Conservation (phyloP, 2,329 filamentous ascomycete genomes). For the Laburnicola sp. region DNA sequence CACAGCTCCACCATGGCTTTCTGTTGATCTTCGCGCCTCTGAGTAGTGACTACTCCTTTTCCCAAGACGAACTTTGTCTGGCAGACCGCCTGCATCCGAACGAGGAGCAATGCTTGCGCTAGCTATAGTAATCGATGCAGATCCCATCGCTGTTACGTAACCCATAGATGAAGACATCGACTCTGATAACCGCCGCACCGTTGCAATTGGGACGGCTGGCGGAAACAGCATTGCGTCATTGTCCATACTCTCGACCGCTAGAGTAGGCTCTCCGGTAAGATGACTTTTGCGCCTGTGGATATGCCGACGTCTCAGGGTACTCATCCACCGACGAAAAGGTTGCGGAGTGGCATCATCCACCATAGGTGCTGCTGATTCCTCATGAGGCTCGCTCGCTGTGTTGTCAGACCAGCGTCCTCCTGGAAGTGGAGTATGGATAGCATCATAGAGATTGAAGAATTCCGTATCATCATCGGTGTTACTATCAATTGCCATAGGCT, state of each 20-base stretch:
- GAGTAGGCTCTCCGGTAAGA: conserved; percentile 38
- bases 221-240: conserved; percentile 15
- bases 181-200: conserved; percentile 46
- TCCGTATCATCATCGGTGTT: conserved; percentile 23
- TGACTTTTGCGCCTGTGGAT: conserved; percentile 42
- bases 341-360: conserved; percentile 16
- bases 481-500: conserved; percentile 19
- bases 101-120: conserved; percentile 68
- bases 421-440: conserved; percentile 36
- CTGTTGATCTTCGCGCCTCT: conserved; percentile 63
- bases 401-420: conserved; percentile 27
- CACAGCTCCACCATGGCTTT: conserved; percentile 55
- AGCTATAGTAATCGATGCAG: conserved; percentile 75
- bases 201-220: conserved; percentile 15
- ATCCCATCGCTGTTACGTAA: conserved; percentile 79
- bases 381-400: conserved; percentile 13
- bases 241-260: conserved; percentile 38
- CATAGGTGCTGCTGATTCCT: conserved; percentile 5
- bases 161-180: conserved; percentile 76
- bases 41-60: conserved; percentile 63
- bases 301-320: conserved; percentile 64
- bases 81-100: conserved; percentile 62
- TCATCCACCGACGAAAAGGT: conserved; percentile 75
- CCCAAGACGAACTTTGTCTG: conserved; percentile 61
- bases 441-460: conserved; percentile 35